Percentiles rank a stretch among this genome's conserved stretches.
phyloP scores from a whole-genome alignment of 768 basidiomycete genomes.

The Grammothele lineata region DNA sequence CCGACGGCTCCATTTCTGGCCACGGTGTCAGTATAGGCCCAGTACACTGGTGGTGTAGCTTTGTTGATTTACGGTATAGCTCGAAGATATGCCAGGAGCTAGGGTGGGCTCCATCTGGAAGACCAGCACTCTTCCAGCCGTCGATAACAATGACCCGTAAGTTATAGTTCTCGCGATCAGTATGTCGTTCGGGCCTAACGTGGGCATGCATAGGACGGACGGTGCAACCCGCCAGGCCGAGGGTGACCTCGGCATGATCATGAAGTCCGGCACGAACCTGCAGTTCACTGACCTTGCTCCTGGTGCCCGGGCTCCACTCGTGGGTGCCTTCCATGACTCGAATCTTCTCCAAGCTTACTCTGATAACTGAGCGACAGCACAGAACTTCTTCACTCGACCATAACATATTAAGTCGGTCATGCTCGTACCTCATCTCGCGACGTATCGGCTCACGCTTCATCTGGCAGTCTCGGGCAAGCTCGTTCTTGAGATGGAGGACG shows the following conservation, averaged over 20 bases:
- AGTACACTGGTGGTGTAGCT: too few relatives aligned
- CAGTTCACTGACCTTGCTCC: slow-evolving; percentile 54
- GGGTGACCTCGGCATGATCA: slow-evolving; percentile 39
- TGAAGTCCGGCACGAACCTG: slow-evolving; percentile 43
- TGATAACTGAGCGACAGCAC: slow-evolving; percentile 20
- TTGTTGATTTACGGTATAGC: too few relatives aligned
- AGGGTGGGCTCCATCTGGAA: slow-evolving; percentile 42
- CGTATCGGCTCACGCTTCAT: not conserved
- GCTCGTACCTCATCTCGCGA: not conserved
- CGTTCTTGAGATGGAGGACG: slow-evolving; percentile 53
- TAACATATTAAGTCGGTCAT: slow-evolving; percentile 48
- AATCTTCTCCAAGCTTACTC: not conserved
- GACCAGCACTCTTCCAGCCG: slow-evolving; percentile 46
- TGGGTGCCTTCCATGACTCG: too few relatives aligned
- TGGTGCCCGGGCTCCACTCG: slow-evolving; percentile 46
- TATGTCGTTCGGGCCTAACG: slow-evolving; percentile 13
- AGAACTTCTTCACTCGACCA: slow-evolving; percentile 57
- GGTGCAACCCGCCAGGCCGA: slow-evolving; percentile 38
- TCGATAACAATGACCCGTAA: slow-evolving; percentile 57
- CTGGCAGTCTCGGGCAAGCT: slow-evolving; percentile 49
- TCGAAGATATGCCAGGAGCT: slow-evolving; percentile 25
- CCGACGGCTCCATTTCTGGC: slow-evolving; percentile 25
- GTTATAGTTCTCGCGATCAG: too few relatives aligned
- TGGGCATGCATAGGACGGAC: slow-evolving; percentile 26
- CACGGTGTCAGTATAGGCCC: too few relatives aligned